Percentiles rank a stretch among this genome's conserved stretches.
Evolutionary conservation across 768 basidiomycete genomes (phyloP).

Genomic region (Kwoniella sp.): DNA sequence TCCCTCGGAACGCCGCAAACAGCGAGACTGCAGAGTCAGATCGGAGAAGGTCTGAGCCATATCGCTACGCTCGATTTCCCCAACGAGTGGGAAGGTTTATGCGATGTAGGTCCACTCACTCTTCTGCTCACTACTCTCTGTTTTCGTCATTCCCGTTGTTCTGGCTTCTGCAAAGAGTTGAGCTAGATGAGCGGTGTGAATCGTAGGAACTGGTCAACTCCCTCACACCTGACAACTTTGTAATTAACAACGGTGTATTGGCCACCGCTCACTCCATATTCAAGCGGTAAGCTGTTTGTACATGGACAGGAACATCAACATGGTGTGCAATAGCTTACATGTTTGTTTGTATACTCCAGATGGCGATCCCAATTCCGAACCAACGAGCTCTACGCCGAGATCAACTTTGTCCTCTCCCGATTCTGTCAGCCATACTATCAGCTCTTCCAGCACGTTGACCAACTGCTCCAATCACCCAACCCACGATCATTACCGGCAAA

Average conservation of each 20-base stretch:
- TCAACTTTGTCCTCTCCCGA: constrained; percentile 82
- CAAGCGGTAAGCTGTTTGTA: constrained; percentile 54
- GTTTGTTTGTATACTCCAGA: constrained; percentile 51
- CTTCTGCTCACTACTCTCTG: not conserved
- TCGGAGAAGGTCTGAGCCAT: constrained; percentile 88
- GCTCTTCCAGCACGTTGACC: constrained; percentile 66
- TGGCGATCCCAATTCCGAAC: constrained; percentile 91
- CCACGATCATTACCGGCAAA: constrained; percentile 54
- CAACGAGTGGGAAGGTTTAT: constrained; percentile 77
- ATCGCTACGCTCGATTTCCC: constrained; percentile 94
- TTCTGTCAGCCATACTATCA: constrained; percentile 83
- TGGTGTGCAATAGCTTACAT: constrained; percentile 1
- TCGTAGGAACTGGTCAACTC: constrained; percentile 82
- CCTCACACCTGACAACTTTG: constrained; percentile 77
- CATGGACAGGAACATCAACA: not conserved
- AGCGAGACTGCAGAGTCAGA: constrained; percentile 65
- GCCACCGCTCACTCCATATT: constrained; percentile 97
- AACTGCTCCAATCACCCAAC: constrained; percentile 55
- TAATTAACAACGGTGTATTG: constrained; percentile 83
- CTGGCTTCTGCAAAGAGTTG: too few relatives aligned
- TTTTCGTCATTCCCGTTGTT: not conserved
- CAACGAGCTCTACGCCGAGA: constrained; percentile 81
- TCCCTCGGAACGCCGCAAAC: constrained; percentile 67
- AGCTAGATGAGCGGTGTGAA: constrained; percentile 4
- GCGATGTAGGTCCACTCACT: constrained; percentile 68